Conservation (phyloP, 2,329 filamentous ascomycete genomes). For the Calycina herbarum region DNA sequence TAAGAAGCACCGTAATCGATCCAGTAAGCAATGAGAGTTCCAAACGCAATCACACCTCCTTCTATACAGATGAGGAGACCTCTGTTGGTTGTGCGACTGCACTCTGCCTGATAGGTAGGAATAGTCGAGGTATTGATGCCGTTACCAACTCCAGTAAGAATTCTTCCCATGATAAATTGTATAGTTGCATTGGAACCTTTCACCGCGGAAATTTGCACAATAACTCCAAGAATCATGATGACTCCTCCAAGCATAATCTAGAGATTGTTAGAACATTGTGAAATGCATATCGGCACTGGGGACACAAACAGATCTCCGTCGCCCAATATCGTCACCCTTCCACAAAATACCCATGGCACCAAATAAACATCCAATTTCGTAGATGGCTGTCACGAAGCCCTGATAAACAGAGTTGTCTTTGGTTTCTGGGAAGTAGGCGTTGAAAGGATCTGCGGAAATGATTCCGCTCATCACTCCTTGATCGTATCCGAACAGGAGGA, state of each 20-base stretch:
- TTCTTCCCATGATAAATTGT: conserved; percentile 56
- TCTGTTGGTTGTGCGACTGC: conserved; percentile 42
- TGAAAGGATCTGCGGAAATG: conserved; percentile 68
- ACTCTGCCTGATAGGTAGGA: conserved; percentile 66
- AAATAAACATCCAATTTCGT: conserved; percentile 56
- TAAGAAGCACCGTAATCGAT: conserved; percentile 95
- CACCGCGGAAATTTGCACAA: conserved; percentile 42
- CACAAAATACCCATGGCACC: conserved; percentile 40
- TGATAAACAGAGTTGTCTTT: conserved; percentile 43
- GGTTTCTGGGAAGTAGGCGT: conserved; percentile 76
- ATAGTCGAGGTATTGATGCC: conserved; percentile 51
- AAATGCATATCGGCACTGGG: conserved; percentile 43
- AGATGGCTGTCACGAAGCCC: conserved; percentile 57
- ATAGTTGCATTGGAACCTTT: conserved; percentile 42
- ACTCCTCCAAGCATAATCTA: conserved; percentile 55
- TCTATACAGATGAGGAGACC: conserved; percentile 54
- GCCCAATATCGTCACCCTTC: conserved; percentile 56
- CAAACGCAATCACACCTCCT: conserved; percentile 57
- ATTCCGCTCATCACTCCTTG: conserved; percentile 82
- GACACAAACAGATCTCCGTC: conserved; percentile 53
- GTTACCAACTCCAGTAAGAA: conserved; percentile 52
- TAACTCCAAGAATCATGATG: conserved; percentile 60
- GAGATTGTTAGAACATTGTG: conserved; percentile 36
- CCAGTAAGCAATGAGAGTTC: conserved; percentile 89
- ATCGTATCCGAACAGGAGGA: conserved; percentile 87